Evolutionary conservation across 1,284 basidiomycete species (phyloP), one percentile per base, ranked within the genome.

Genomic region (Pterula multifida): DNA sequence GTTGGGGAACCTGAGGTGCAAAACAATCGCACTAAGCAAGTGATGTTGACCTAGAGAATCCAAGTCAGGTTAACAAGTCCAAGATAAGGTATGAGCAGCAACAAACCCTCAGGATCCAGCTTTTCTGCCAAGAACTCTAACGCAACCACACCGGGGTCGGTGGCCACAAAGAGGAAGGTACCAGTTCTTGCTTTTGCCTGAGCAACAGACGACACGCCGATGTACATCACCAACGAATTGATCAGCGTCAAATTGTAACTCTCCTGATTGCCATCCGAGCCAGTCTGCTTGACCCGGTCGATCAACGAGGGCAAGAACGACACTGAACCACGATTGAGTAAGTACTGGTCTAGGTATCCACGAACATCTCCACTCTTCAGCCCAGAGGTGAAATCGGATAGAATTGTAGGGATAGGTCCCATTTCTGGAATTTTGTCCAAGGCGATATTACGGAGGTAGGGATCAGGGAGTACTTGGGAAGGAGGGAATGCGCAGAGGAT

Each of bases 401-500:
- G 68, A 60, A 98, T 85, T 47, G 83, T 81, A 13, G 96, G 96
- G 57, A 93, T 86, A 47, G 84, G 83, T 12, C 88, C 85, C 80
- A 91, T 90, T 64, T 97, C 92, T 2, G 87, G 80, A 52, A 90
- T 79, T 26, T 79, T 63, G 50, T 89, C 84, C 55, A 85, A 77
- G 55, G 79, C 76, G 56, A 83, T 62, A 57, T 78, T 81, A 55
- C 78, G 81, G 55, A 92, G 69, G 61, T 90, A 78, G 17, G 96
- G 95, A 63, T 96, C 92, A 32, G 95, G 91, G 24, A 98, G 82
- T 46, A 80, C 71, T 52, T 90, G 72, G 54, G 79, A 72, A n/a
- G 81, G 75, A n/a, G 96, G 95, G 77, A 93, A 98, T 19, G 95
- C 94, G 62, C 90, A 90, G 53, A 98, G 83, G 55, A 98, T 83